A percentile compares a stretch with the other conserved stretches of the same genome.
Evolutionary conservation across 1,284 basidiomycete genomes (phyloP).

Genomic region (Tylopilus orsonianus): DNA sequence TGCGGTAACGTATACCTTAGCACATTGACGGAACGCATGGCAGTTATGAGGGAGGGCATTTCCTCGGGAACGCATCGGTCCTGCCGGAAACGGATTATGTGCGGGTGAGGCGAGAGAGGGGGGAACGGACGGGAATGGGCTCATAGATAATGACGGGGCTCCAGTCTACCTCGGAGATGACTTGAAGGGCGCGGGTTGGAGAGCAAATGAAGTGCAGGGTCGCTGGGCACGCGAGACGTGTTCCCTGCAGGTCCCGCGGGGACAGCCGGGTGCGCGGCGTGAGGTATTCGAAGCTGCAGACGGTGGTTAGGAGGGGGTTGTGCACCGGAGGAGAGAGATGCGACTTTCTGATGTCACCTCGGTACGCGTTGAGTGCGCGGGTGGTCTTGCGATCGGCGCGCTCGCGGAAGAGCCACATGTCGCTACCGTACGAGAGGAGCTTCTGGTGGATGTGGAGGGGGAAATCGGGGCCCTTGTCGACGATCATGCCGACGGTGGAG

Average conservation of each 20-base stretch:
- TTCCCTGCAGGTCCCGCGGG: constrained; percentile 64
- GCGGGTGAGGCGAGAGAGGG: not conserved
- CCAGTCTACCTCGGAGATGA: constrained; percentile 74
- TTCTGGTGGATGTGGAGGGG: constrained; percentile 54
- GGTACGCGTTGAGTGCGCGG: constrained; percentile 78
- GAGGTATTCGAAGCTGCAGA: constrained; percentile 75
- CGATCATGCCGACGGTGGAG: constrained; percentile 71
- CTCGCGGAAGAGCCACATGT: constrained; percentile 80
- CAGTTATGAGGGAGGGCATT: constrained; percentile 61
- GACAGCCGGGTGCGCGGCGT: constrained; percentile 72
- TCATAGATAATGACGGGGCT: constrained; percentile 74
- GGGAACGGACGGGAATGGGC: constrained; percentile 72
- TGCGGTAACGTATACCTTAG: constrained; percentile 51
- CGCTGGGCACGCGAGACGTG: constrained; percentile 51
- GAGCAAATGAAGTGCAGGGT: constrained; percentile 88
- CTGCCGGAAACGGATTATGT: constrained; percentile 39
- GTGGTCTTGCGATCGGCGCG: constrained; percentile 57
- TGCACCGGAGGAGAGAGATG: constrained; percentile 7
- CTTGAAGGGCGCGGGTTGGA: constrained; percentile 65
- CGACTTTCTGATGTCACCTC: constrained; percentile 70
- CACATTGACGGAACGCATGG: constrained; percentile 62
- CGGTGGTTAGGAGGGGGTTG: constrained; percentile 16
- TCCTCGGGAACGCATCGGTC: constrained; percentile 79
- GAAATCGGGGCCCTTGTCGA: constrained; percentile 85
- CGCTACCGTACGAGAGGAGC: constrained; percentile 66